Evolutionary conservation across 495 filamentous ascomycete species (phyloP).

Genomic region (Xylaria castorea): DNA sequence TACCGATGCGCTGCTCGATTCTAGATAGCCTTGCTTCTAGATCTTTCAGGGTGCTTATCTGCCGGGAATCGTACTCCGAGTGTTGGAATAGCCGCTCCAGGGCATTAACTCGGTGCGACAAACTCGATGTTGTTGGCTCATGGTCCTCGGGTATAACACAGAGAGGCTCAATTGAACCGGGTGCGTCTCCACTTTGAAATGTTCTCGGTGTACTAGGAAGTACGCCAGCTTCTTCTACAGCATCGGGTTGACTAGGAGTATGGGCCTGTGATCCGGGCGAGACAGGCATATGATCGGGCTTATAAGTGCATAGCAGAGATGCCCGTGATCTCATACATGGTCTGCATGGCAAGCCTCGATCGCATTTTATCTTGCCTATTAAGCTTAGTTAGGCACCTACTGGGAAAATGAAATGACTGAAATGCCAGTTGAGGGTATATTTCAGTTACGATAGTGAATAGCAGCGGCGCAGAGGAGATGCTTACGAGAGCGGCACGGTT

Average conservation of each 20-base stretch:
- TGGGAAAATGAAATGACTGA: background rate
- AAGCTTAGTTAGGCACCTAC: background rate
- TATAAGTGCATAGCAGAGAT: slow-evolving; percentile 17
- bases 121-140: slow-evolving; percentile 7
- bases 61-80: background rate
- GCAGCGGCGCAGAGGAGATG: background rate
- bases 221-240: background rate
- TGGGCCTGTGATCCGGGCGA: background rate
- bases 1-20: slow-evolving; percentile 11
- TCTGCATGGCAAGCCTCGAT: slow-evolving; percentile 17
- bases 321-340: slow-evolving; percentile 21
- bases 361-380: slow-evolving; percentile 22
- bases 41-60: background rate
- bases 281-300: slow-evolving; percentile 2
- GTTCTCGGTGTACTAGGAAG: background rate
- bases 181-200: background rate
- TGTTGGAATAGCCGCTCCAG: slow-evolving; percentile 4
- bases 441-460: background rate
- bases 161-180: background rate
- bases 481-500: slow-evolving; percentile 24
- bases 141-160: background rate
- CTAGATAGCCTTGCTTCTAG: slow-evolving; percentile 18
- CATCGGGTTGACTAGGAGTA: background rate
- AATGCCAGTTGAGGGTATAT: background rate
- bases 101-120: slow-evolving; percentile 4